Evolutionary conservation across 257 asterid species (phyloP).

Genomic region (Craterostigma plantagineum): DNA sequence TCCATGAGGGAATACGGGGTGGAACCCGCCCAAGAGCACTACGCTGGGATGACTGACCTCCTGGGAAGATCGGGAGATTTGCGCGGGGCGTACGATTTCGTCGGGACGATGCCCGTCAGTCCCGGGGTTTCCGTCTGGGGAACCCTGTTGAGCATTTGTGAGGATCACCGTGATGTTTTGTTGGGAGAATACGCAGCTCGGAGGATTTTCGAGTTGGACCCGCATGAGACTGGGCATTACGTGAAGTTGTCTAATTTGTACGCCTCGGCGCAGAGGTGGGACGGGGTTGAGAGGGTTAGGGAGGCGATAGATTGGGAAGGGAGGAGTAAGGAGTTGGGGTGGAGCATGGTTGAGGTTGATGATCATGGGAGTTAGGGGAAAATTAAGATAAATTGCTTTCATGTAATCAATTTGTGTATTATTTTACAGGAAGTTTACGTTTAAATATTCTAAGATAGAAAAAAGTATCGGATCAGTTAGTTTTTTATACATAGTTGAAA

Average conservation of each 20-base stretch:
- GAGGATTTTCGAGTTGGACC: slow-evolving; percentile 27
- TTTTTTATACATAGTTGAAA: no score
- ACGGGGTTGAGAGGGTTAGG: slow-evolving; percentile 33
- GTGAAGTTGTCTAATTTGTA: slow-evolving; percentile 60
- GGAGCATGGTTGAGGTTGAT: slow-evolving; percentile 27
- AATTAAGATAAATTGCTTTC: background rate
- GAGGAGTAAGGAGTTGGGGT: slow-evolving; percentile 26
- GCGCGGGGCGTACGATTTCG: slow-evolving; percentile 25
- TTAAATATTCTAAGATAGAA: no score
- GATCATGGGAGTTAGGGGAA: slow-evolving; percentile 29
- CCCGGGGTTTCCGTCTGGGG: slow-evolving; percentile 56
- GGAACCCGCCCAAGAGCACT: slow-evolving; percentile 33
- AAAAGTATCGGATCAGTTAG: no score
- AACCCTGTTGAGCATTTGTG: slow-evolving; percentile 45
- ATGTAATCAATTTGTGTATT: no score
- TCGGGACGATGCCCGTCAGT: slow-evolving; percentile 27
- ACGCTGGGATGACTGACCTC: slow-evolving; percentile 39
- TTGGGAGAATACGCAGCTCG: slow-evolving; percentile 44
- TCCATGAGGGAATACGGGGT: slow-evolving; percentile 26
- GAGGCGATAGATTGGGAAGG: slow-evolving; percentile 29
- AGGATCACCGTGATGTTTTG: slow-evolving; percentile 20
- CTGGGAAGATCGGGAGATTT: slow-evolving; percentile 40
- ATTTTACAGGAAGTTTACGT: no score
- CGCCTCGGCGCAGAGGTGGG: slow-evolving; percentile 35
- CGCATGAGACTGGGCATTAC: slow-evolving; percentile 28